Evolutionary conservation across 495 filamentous ascomycete species (phyloP), one percentile per base, ranked within the genome.

Genomic region (Staphylotrichum tortipilum): DNA sequence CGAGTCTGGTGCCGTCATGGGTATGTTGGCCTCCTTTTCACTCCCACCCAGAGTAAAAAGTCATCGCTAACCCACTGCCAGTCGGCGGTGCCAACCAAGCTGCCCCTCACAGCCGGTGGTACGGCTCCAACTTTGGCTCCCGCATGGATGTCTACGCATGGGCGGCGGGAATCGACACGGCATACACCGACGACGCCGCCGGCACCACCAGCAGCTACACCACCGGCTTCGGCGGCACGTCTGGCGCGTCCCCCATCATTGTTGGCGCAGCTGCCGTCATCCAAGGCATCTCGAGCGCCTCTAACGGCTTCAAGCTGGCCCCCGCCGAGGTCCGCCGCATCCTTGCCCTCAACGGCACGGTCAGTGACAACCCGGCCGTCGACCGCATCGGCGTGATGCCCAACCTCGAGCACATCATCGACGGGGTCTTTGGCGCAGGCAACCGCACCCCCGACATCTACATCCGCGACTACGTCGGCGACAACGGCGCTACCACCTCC

Each of bases 1-100:
- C 26, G 57, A 59, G 23, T 59, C 57, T 6, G 57, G 57, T 19
- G 53, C 57, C 10, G 33, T 59, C 36, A 48, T 59, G 41, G 26
- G 6, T 7, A 28, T 5, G 26, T 2, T 28, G 10, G 10, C 26
- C 26, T 10, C 26, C 10, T 5, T 7, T 28, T 28, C 1, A 28
- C n/a, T n/a, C n/a, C n/a, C n/a, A n/a, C n/a, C n/a, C n/a, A 28
- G 26, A 28, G 26, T 28, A 10, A 28, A 28, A 5, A 7, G 26
- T 10, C 26, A 28, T 28, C 6, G 10, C 26, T 28, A 28, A 28
- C 26, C 6, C 26, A 28, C 10, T 10, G 10, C 26, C 6, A 10
- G 34, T 50, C 31, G 9, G 17, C 23, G 22, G 40, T 39, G 10
- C 53, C 42, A 21, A 17, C 19, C 11, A 29, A 5, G 7, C 3